Percentiles rank a stretch among this genome's conserved stretches.
These are phyloP conservation scores for Scheffersomyces quercinus DNA, from an alignment of 1,139 yeast species.

Conservation along the genomic window DNA sequence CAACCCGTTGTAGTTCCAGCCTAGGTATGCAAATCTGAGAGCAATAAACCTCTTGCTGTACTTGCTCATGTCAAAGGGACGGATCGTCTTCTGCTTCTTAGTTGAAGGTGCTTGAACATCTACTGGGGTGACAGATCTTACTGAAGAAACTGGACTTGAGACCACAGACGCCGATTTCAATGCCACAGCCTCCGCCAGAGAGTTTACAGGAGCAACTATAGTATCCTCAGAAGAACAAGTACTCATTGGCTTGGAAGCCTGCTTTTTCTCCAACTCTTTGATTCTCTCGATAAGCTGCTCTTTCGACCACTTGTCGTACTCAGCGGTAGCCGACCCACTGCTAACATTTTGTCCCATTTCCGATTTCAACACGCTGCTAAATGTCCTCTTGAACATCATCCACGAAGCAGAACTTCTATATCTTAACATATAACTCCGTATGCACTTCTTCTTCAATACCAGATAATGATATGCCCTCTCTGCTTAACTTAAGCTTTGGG, in stretches of 20 bases:
- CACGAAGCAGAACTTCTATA: neutral
- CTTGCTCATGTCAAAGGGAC: conserved; percentile 64
- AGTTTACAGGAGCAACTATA: neutral
- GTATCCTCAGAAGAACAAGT: neutral
- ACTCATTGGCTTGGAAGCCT: neutral
- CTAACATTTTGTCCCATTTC: neutral
- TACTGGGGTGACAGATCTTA: neutral
- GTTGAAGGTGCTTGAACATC: conserved; percentile 5
- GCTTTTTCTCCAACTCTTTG: conserved; percentile 44
- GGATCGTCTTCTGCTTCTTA: conserved; percentile 32
- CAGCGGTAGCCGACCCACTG: conserved; percentile 3
- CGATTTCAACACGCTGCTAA: conserved; percentile 6
- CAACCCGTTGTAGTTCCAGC: conserved; percentile 92
- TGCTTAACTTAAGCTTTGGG: too few relatives aligned
- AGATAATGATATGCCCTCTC: too few relatives aligned
- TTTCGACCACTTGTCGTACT: conserved; percentile 52
- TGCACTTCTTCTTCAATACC: too few relatives aligned
- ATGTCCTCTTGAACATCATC: conserved; percentile 10
- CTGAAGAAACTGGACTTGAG: neutral
- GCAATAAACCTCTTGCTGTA: conserved; percentile 74
- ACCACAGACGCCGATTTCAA: neutral
- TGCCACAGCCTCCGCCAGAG: neutral
- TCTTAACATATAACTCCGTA: neutral
- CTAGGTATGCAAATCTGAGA: conserved; percentile 78
- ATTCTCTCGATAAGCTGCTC: conserved; percentile 53